These are phyloP conservation scores for Tremella yokohamensis DNA, from an alignment of 768 basidiomycete species.

Conservation along the genomic window DNA sequence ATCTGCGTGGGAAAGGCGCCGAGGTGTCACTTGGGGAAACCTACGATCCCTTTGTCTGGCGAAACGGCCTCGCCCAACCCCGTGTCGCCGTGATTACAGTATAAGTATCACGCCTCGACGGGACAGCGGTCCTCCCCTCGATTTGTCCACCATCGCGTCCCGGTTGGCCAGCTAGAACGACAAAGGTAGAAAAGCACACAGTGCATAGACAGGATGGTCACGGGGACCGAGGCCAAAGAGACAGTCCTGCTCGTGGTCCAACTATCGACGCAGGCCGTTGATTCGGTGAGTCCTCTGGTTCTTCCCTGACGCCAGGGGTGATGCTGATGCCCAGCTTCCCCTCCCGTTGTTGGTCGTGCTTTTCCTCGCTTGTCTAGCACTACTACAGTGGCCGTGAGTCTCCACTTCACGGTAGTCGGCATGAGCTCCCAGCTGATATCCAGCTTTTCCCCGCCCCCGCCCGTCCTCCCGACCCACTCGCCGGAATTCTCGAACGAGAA, in stretches of 20 bases:
- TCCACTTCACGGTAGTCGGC: neutral
- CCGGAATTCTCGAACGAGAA: neutral
- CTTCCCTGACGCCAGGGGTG: neutral
- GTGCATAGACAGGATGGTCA: conserved; percentile 10
- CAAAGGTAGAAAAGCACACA: too few relatives aligned
- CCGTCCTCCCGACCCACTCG: conserved; percentile 8
- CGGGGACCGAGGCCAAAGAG: neutral
- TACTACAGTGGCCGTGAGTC: conserved; percentile 33
- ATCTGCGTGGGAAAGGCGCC: too few relatives aligned
- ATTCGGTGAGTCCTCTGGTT: conserved; percentile 21
- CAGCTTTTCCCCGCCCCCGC: neutral
- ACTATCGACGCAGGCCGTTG: neutral
- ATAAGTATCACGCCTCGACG: too few relatives aligned
- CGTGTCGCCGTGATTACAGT: too few relatives aligned
- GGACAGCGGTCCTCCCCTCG: too few relatives aligned
- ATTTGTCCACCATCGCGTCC: too few relatives aligned
- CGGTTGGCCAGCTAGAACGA: too few relatives aligned
- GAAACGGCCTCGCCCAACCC: too few relatives aligned
- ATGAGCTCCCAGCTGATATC: neutral
- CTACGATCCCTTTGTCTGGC: too few relatives aligned
- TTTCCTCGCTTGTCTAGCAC: conserved; percentile 27
- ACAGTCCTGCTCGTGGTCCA: too few relatives aligned
- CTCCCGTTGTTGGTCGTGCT: conserved; percentile 31
- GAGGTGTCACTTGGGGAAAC: too few relatives aligned
- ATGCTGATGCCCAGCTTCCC: conserved; percentile 20